Evolutionary conservation across 2,329 filamentous ascomycete species (phyloP), one percentile per base, ranked within the genome.

Genomic region (Ophiostoma sp.): DNA sequence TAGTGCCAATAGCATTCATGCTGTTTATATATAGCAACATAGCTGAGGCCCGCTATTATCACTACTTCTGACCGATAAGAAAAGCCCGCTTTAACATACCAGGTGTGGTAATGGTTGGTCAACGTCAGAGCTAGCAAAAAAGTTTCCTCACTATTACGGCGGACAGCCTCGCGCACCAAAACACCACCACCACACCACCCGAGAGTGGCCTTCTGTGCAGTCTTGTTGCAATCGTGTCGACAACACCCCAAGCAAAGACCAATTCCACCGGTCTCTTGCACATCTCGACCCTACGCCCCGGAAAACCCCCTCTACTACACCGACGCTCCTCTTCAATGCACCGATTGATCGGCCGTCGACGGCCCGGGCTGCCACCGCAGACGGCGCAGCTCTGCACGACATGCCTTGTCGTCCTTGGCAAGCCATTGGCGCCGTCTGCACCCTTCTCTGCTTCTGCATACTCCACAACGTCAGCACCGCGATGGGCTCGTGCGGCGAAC

Each of bases 311-410:
- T 27, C 27, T 27, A 27, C 27, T 27, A 27, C 27, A 27, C 27
- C 27, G 27, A 27, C 27, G 27, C 27, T 27, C 27, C 27, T 27
- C 27, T 27, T 2, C 27, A 27, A 69, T 69, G 68, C 65, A 67
- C 36, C 68, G 67, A 67, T 47, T 69, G 40, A 63, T 63, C 36
- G 58, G 65, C 18, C 58, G 65, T 36, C 42, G 27, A 44, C 47
- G 68, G 65, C 65, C 62, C 5, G 47, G 67, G 44, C 45, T 64
- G 41, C 41, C 41, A 16, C 45, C 27, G 3, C 65, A 49, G 58
- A 16, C 65, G 41, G 58, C 60, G 11, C 68, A 69, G 14, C n/a
- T 69, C 18, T 69, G 68, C 41, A 67, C 65, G 41, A 16, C 40
- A 0, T 69, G 67, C 18, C 60, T 58, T 16, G 40, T n/a, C 12